Percentiles rank a stretch among this genome's conserved stretches.
Evolutionary conservation across 2,329 filamentous ascomycete genomes (phyloP).

Genomic region (Alternaria ventricosa): DNA sequence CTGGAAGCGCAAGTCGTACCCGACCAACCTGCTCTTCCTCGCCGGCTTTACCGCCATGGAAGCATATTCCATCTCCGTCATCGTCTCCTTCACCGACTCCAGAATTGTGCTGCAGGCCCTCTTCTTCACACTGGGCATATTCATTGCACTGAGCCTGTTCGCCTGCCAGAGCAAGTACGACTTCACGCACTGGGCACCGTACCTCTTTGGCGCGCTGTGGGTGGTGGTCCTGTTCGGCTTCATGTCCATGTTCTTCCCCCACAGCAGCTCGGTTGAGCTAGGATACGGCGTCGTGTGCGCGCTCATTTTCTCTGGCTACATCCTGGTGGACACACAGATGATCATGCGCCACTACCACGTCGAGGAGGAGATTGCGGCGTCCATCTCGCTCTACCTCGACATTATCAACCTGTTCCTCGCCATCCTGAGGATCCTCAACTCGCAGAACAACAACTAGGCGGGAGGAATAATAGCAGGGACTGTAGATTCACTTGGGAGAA

Average conservation of each 20-base stretch:
- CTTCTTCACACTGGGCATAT: slow-evolving; percentile 76
- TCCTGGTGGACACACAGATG: slow-evolving; percentile 94
- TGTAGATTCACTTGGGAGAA: not conserved
- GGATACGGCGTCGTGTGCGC: slow-evolving; percentile 83
- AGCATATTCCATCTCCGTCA: slow-evolving; percentile 90
- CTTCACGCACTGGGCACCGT: slow-evolving; percentile 96
- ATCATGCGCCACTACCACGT: slow-evolving; percentile 96
- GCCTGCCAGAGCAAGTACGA: slow-evolving; percentile 98
- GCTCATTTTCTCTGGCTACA: slow-evolving; percentile 91
- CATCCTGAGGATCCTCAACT: slow-evolving; percentile 95
- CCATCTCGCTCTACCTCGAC: slow-evolving; percentile 93
- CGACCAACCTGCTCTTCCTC: slow-evolving; percentile 92
- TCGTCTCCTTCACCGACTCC: slow-evolving; percentile 88
- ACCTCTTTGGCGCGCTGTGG: slow-evolving; percentile 91
- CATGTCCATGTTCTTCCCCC: slow-evolving; percentile 87
- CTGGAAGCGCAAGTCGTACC: slow-evolving; percentile 70
- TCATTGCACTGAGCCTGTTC: slow-evolving; percentile 73
- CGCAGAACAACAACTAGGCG: slow-evolving; percentile 85
- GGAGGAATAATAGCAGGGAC: too few species aligned
- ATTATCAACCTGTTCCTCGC: slow-evolving; percentile 97
- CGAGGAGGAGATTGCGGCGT: slow-evolving; percentile 95
- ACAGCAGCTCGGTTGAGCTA: slow-evolving; percentile 81
- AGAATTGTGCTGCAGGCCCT: slow-evolving; percentile 88
- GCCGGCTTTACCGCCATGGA: slow-evolving; percentile 88
- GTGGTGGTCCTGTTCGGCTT: slow-evolving; percentile 90